These are phyloP conservation scores for Durotheca rogersii DNA, from an alignment of 495 filamentous ascomycete species.

Conservation along the genomic window DNA sequence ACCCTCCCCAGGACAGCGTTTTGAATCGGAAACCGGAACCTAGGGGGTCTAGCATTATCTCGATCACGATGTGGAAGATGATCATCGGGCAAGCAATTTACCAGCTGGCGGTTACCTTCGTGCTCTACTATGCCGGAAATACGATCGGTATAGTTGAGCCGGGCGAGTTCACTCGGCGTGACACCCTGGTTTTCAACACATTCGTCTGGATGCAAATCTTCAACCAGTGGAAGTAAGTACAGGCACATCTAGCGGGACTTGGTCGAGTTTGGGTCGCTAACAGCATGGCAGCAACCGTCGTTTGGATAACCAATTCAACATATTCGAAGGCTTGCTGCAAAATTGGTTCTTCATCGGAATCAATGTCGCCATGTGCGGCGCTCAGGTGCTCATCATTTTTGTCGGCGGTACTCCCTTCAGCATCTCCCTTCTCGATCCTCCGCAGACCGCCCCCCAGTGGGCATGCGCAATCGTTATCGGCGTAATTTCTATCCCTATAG, in stretches of 20 bases:
- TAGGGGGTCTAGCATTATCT: slow-evolving; percentile 75
- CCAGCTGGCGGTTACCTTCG: slow-evolving; percentile 74
- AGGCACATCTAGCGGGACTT: neutral
- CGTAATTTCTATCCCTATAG: slow-evolving; percentile 70
- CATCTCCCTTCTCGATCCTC: slow-evolving; percentile 49
- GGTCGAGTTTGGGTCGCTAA: slow-evolving; percentile 33
- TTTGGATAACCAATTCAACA: slow-evolving; percentile 85
- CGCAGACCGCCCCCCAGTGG: slow-evolving; percentile 69
- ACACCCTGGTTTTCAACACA: slow-evolving; percentile 85
- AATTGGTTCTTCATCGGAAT: slow-evolving; percentile 87
- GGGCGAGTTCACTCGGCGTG: slow-evolving; percentile 50
- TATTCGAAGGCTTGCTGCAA: slow-evolving; percentile 74
- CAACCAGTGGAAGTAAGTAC: slow-evolving; percentile 83
- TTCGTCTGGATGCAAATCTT: slow-evolving; percentile 98
- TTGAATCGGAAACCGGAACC: slow-evolving; percentile 79
- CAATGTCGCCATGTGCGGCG: slow-evolving; percentile 74
- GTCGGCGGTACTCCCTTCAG: slow-evolving; percentile 73
- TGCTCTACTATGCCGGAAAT: slow-evolving; percentile 71
- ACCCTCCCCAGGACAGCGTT: slow-evolving; percentile 76
- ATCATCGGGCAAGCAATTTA: slow-evolving; percentile 84
- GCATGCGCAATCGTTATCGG: slow-evolving; percentile 72
- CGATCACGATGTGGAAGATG: slow-evolving; percentile 94
- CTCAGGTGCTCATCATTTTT: slow-evolving; percentile 79
- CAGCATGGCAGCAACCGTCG: slow-evolving; percentile 64
- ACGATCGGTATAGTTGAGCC: slow-evolving; percentile 57